Evolutionary conservation across 306 rosid genomes (phyloP), one percentile per base, ranked within the genome.

Genomic region (Trichosanthes cucumerina): DNA sequence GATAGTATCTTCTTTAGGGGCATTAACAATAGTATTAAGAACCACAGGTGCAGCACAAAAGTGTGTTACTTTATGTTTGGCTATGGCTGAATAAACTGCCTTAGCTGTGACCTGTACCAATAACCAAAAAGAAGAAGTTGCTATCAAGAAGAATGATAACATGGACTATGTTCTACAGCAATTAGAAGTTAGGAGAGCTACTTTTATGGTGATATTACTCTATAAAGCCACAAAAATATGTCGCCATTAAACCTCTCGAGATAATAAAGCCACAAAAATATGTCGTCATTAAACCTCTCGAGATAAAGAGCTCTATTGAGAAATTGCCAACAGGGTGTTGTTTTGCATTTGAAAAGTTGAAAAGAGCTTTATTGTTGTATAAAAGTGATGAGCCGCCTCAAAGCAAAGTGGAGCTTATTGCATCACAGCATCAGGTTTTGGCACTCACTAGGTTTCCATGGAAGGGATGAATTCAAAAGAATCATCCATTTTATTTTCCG

Each of bases 1-100:
- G 82, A 95, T 87, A 9, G 88, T 87, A 7, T 95, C 95, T 19
- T 88, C 87, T 0, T 86, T 73, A 64, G 90, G 81, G 52, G 97
- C 96, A 83, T 95, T 89, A 26, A 94, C 88, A 54, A 94, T 86
- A 58, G 94, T 79, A 81, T 94, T 94, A 52, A 94, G 97, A 57
- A 94, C 97, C 80, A 94, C 91, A 3, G 98, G 98, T 15, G 97
- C 98, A 58, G 96, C 98, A 84, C 98, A 94, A 78, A 94, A 94
- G 83, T 94, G 91, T 80, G 98, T 92, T 78, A 88, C 98, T 38
- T 90, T 85, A 77, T 90, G 80, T 78, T 90, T 56, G 56, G 86
- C 90, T 75, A 94, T 92, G 26, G 98, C 94, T 75, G 87, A 84
- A 75, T 92, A 94, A 18, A 94, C 83, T 75, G 89, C 89, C 84